phyloP scores from a whole-genome alignment of 73 alveolate species.

The Paramecium pentaurelia region DNA sequence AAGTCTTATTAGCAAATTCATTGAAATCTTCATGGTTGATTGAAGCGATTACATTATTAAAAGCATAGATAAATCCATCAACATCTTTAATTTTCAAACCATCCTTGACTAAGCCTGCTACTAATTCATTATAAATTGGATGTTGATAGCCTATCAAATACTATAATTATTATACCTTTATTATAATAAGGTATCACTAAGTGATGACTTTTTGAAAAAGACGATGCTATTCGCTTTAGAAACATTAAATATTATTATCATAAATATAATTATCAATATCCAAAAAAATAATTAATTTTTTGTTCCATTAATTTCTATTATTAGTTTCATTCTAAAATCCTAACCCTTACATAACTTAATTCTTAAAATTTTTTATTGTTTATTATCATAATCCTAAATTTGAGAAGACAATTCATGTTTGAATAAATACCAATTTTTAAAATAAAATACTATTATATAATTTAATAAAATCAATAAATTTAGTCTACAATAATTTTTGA shows the following conservation, averaged over 20 bases:
- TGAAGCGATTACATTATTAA: constrained; percentile 29
- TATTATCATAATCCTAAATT: too few relatives aligned
- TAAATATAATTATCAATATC: neutral
- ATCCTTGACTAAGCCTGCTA: neutral
- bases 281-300: neutral
- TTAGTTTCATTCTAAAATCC: neutral
- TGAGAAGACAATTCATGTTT: too few relatives aligned
- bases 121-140: neutral
- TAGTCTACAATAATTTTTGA: too few relatives aligned
- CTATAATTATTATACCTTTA: neutral
- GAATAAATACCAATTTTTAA: too few relatives aligned
- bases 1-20: constrained; percentile 5
- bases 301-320: neutral
- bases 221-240: neutral
- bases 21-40: constrained; percentile 39
- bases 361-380: too few relatives aligned
- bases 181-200: neutral
- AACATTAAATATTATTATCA: neutral
- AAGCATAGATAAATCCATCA: constrained; percentile 39
- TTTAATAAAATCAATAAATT: too few relatives aligned
- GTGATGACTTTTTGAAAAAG: constrained; percentile 1
- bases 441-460: too few relatives aligned
- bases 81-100: neutral
- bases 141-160: neutral
- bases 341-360: too few relatives aligned